Conservation (phyloP, 345 rosid species). For the Linum trigynum region DNA sequence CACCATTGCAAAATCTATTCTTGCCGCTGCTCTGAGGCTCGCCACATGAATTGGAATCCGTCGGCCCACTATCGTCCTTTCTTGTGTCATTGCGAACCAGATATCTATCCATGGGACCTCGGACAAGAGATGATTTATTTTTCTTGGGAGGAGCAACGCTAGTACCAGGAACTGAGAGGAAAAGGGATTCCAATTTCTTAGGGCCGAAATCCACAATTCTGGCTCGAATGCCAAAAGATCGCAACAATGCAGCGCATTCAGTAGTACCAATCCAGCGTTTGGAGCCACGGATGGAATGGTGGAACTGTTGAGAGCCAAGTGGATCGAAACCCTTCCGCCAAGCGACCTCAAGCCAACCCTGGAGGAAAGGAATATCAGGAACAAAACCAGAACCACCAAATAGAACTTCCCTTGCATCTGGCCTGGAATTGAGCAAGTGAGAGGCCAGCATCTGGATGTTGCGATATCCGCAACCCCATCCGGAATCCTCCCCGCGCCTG, state of each 20-base stretch:
- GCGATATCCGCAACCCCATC: constrained; percentile 90
- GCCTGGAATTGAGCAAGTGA: constrained; percentile 41
- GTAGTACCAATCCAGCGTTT: constrained; percentile 59
- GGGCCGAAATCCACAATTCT: constrained; percentile 75
- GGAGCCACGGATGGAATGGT: constrained; percentile 38
- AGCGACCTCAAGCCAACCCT: constrained; percentile 77
- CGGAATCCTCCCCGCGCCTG: constrained; percentile 38
- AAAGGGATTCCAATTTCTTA: constrained; percentile 34
- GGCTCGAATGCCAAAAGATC: constrained; percentile 66
- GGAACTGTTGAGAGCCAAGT: constrained; percentile 51
- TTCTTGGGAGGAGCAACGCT: constrained; percentile 20
- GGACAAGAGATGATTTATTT: constrained; percentile 25
- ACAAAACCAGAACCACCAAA: constrained; percentile 63
- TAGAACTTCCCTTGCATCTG: constrained; percentile 35
- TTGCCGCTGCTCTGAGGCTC: constrained; percentile 3
- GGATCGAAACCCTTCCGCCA: constrained; percentile 70
- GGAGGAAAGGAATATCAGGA: constrained; percentile 63
- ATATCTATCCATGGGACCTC: constrained; percentile 70
- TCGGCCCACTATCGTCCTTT: constrained; percentile 12
- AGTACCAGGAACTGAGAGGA: constrained; percentile 63
- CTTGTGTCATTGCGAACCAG: constrained; percentile 13
- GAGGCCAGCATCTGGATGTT: constrained; percentile 76
- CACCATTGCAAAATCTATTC: background rate
- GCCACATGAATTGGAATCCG: constrained; percentile 2
- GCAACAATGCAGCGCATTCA: constrained; percentile 67